Conservation (phyloP, 768 basidiomycete genomes). For the Panaeolus papilionaceus region DNA sequence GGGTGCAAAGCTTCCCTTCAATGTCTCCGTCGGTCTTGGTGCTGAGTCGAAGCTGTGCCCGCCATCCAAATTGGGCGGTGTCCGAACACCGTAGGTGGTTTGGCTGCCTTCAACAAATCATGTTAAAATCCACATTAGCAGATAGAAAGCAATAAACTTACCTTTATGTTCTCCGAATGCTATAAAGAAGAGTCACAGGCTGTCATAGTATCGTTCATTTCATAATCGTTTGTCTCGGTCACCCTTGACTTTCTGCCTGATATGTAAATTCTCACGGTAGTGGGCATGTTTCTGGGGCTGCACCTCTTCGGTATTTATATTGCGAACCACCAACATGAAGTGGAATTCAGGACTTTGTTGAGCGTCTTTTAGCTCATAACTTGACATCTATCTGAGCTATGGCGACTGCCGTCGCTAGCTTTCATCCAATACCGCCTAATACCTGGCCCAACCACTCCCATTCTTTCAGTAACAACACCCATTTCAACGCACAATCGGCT, state of each 20-base stretch:
- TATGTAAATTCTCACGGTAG: neutral
- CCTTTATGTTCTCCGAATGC: neutral
- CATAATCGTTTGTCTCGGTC: neutral
- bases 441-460: neutral
- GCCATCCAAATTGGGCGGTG: neutral
- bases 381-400: neutral
- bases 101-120: too few relatives aligned
- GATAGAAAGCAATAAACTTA: neutral
- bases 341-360: slow-evolving; percentile 7
- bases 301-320: slow-evolving; percentile 1
- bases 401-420: slow-evolving; percentile 2
- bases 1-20: neutral
- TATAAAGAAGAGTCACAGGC: neutral
- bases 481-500: neutral
- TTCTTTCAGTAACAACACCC: slow-evolving; percentile 8
- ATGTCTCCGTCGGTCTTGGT: neutral
- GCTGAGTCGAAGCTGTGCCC: neutral
- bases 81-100: neutral
- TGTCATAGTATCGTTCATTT: neutral
- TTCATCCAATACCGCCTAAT: neutral
- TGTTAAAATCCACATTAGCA: neutral
- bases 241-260: neutral
- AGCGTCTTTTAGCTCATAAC: neutral
- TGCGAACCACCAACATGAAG: slow-evolving; percentile 2
- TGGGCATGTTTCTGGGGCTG: neutral